Evolutionary conservation across 2,329 filamentous ascomycete genomes (phyloP), one percentile per base, ranked within the genome.

Genomic region (Emericellopsis cladophorae): DNA sequence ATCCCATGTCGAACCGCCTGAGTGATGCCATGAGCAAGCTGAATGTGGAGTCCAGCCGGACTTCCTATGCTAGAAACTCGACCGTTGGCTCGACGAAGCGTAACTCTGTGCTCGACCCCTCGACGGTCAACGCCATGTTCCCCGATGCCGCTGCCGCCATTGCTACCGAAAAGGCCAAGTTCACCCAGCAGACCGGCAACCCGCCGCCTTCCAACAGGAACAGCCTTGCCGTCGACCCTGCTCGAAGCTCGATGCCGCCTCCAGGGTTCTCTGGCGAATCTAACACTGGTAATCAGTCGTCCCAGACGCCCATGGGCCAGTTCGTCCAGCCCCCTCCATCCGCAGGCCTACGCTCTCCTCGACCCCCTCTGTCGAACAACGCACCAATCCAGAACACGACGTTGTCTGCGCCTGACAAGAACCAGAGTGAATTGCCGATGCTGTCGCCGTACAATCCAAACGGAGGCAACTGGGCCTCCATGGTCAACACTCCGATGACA

Each of bases 111-210:
- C 78, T 98, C 42, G 90, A 96, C 57, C 74, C 86, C 5, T 87
- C 82, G 26, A 93, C 87, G 21, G 95, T 98, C 63, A 95, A 95
- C 62, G 88, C 87, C 53, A 96, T 98, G 92, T 98, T 98, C 60
- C 92, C 92, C 7, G 92, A 98, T 66, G 92, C 92, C 36, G 92
- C 92, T 12, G 90, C 90, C 34, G 92, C 92, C n/a, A 96, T 98
- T 59, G 90, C 90, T 22, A 94, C 92, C 45, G 90, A 98, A 62
- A 95, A 95, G 68, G 90, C 89, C 44, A 93, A 95, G 59, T 96
- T 93, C 57, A 93, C 89, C 15, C 89, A 95, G 60, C 85, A 94
- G 58, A 95, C 89, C 4, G 92, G 90, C 44, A 87, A 89, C 48
- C 81, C 82, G 18, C 88, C 89, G 4, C 78, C 85, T 1, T 95